phyloP scores from a whole-genome alignment of 163 green algal species.

The Scenedesmus sp. region DNA sequence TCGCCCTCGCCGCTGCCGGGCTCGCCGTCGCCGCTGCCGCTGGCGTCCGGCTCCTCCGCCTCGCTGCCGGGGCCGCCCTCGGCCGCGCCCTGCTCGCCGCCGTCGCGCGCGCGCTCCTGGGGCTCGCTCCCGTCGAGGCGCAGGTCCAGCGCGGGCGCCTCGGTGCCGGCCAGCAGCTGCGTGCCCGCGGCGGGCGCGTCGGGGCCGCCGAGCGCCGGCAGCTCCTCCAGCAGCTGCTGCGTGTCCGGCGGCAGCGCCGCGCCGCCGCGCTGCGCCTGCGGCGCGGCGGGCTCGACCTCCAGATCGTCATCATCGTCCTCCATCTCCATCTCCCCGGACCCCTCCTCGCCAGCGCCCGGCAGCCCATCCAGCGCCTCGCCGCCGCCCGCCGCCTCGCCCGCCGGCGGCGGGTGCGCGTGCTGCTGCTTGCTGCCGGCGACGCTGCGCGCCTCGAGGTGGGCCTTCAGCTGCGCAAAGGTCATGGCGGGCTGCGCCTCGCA shows the following conservation, averaged over 20 bases:
- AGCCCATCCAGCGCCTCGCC: no score
- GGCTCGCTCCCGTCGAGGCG: constrained; percentile 39
- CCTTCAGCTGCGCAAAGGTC: constrained; percentile 9
- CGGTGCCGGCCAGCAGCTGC: neutral
- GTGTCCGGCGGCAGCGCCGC: constrained; percentile 28
- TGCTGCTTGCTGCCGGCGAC: constrained; percentile 3
- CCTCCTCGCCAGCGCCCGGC: neutral
- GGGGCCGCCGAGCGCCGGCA: neutral
- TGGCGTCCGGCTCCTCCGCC: neutral
- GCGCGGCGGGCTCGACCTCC: constrained; percentile 22
- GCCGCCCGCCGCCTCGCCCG: neutral
- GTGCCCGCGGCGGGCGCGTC: neutral
- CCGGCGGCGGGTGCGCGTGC: neutral
- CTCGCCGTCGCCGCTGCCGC: neutral
- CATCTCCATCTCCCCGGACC: neutral
- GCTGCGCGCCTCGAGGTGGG: constrained; percentile 21
- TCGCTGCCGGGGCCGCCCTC: neutral
- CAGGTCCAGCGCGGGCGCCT: constrained; percentile 37
- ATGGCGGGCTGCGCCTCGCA: neutral
- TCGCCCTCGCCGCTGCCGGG: neutral
- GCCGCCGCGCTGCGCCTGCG: neutral
- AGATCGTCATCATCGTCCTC: constrained; percentile 30
- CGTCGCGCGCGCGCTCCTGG: no score
- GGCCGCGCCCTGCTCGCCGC: neutral
- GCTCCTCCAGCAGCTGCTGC: constrained; percentile 7